Base-by-base conservation (phyloP, 345 rosid genomes). In the Sapria himalayana region DNA sequence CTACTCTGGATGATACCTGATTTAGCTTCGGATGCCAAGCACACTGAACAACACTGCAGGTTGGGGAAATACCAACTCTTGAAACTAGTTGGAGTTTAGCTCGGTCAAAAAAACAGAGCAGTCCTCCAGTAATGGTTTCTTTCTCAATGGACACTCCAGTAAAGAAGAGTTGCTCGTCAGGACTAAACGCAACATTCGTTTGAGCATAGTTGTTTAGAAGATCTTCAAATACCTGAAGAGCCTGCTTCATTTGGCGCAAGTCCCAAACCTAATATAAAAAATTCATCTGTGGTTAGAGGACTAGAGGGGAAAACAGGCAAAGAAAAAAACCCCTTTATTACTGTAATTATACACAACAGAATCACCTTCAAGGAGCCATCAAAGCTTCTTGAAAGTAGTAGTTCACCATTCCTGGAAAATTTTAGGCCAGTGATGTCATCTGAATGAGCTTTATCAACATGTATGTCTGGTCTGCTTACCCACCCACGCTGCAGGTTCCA, bases 401-500 rank as follows among this genome's bases (percentile, higher is more conserved):
- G 55, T 52, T 55, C 65, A 10, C 81, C 86, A 55, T 89, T 95
- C 55, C 81, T 72, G 39, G 95, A 82, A 69, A 82, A 89, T 70
- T 76, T 79, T 38, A 89, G 75, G 40, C 67, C 63, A 15, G 91
- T 89, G 39, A 89, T 82, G 46, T 89, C 98, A 57, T 89, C 98
- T 35, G 78, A 68, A 59, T 89, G 98, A 49, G 72, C 77, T 46
- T 76, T 77, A 46, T 74, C 91, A 34, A 79, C 65, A 31, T 69
- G 56, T 46, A 79, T 46, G 55, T 89, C 93, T 0, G 98, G 98
- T 62, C 98, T 66, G 65, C 93, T 89, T 62, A 94, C 98, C 95
- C 98, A 89, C 53, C 95, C 98, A 0, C 93, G 84, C 66, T 89
- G 79, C 41, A 76, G 80, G 59, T 69, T 82, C 98, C 95, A 89